Conservation (phyloP, 441 rosid species). For the Aquilaria agallochum region DNA sequence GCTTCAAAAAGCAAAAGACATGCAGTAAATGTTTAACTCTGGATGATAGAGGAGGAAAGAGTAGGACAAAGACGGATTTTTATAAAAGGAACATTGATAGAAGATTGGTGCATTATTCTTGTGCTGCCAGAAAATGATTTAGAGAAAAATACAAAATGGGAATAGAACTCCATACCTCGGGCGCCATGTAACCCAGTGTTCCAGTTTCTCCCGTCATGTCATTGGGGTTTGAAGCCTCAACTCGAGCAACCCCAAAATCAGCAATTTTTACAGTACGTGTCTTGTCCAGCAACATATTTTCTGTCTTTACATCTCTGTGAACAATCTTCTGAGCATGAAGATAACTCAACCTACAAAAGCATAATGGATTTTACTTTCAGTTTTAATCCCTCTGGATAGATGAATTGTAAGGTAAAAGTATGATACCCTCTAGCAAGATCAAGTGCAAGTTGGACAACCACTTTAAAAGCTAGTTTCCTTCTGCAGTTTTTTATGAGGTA, state of each 20-base stretch:
- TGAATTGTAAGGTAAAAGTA: slow-evolving; percentile 5
- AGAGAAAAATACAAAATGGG: not conserved
- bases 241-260: slow-evolving; percentile 94
- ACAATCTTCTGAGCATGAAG: slow-evolving; percentile 94
- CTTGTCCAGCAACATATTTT: slow-evolving; percentile 92
- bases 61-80: not conserved
- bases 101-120: not conserved
- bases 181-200: slow-evolving; percentile 98
- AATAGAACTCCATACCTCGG: slow-evolving; percentile 56
- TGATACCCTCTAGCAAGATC: slow-evolving; percentile 96
- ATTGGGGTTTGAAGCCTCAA: slow-evolving; percentile 94
- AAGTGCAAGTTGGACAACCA: slow-evolving; percentile 86
- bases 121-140: not conserved
- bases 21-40: too few species aligned
- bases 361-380: slow-evolving; percentile 3
- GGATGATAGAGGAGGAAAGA: too few species aligned
- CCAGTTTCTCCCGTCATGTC: slow-evolving; percentile 99
- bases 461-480: slow-evolving; percentile 84
- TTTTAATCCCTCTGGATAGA: not conserved
- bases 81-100: not conserved
- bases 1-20: too few species aligned
- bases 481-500: slow-evolving; percentile 82
- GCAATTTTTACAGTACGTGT: slow-evolving; percentile 85
- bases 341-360: slow-evolving; percentile 74
- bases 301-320: slow-evolving; percentile 96